Evolutionary conservation across 768 basidiomycete genomes (phyloP), one percentile per base, ranked within the genome.

Genomic region (Suillus ampliporus): DNA sequence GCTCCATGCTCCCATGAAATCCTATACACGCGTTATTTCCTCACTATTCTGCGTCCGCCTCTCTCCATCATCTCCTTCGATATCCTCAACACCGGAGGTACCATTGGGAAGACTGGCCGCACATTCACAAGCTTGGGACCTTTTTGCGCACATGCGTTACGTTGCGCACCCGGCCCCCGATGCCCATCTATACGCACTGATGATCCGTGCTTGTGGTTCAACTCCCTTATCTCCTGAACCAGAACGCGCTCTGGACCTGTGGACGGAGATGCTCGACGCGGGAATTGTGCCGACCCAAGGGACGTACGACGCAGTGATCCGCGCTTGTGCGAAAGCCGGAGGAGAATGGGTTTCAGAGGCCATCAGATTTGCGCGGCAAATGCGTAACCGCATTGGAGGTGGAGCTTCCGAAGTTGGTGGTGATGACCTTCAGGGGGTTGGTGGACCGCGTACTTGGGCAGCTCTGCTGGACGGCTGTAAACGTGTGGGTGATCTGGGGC

Each of bases 101-200:
- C 43, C 61, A 26, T 63, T 82, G 1, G 74, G 74, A 37, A 65
- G 80, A 34, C 78, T 85, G 4, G 68, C 82, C 1, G 85, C 85
- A 2, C 85, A 84, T 37, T 90, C 92, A 0, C 89, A 93, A 64
- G 96, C 92, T 3, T 97, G 94, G 94, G 94, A 99, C 71, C 84
- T 98, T 44, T 98, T 94, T 74, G 81, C 91, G 2, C 97, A 99
- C 75, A 96, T 97, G 92, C 92, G 97, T 51, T 95, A 97, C 64
- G 92, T 93, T 15, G 94, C 97, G 1, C 95, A 99, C 72, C 89
- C 94, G 1, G 78, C 79, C 4, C 95, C 96, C 0, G 87, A 91
- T 65, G 80, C 80, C 15, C 74, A 82, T 26, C 79, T 96, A 8
- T 99, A 94, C 76, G 84, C 88, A 0, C 72, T 85, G 40, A 97